Evolutionary conservation across 495 filamentous ascomycete genomes (phyloP), one percentile per base, ranked within the genome.

Genomic region (Penicillium bovifimosum): DNA sequence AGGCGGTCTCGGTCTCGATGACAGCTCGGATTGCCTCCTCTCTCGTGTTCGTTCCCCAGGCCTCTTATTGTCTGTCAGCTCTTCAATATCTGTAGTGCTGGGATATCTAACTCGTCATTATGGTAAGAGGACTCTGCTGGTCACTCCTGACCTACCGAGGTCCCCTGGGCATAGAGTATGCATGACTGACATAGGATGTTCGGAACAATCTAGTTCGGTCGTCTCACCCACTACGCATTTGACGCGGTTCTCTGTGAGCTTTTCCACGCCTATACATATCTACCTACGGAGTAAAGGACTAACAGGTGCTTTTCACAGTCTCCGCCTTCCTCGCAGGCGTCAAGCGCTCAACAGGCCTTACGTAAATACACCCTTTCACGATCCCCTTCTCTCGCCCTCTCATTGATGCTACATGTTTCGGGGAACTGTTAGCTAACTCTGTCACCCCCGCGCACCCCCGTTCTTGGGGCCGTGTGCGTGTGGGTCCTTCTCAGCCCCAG

Each of bases 241-340:
- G 93, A 98, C 73, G 95, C 93, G 56, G 89, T 97, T 29, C 82
- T 97, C 56, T 71, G 90, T 95, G 79, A 59, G 86, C 76, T 29
- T 29, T 50, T 9, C 13, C 10, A 14, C 4, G 9, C 4, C 8
- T 28, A n/a, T 48, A 18, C 47, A 45, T 33, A 2, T 1, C 7
- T 17, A 18, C 43, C 17, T 27, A 5, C 10, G 50, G 33, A 47
- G 42, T 48, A 33, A 50, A 55, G 27, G 27, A 42, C 62, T 72
- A 58, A 72, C 58, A 16, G 47, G 40, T 41, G 40, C 14, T 14
- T 39, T 38, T 28, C 27, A 36, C 20, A 93, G 87, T 98, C 71
- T 98, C 93, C 40, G 87, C 93, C 50, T 91, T 96, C 65, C 87
- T 98, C 39, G 93, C 93, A 16, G 93, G 93, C 60, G 88, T 98